phyloP scores from a whole-genome alignment of 306 rosid species.

The Mucuna pruriens region DNA sequence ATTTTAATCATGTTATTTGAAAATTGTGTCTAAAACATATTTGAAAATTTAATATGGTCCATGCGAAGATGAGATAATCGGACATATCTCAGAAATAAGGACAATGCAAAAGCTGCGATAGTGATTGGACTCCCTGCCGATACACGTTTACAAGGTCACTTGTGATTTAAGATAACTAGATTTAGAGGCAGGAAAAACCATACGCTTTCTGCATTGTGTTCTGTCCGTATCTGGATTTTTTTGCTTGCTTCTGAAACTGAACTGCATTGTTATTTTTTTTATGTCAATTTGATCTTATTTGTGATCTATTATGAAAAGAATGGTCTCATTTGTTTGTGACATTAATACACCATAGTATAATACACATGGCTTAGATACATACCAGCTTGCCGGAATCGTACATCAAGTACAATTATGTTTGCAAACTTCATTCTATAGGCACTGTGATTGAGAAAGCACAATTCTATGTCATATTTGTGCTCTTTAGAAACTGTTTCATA shows the following conservation, averaged over 20 bases:
- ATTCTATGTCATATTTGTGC: background rate
- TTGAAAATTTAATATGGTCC: background rate
- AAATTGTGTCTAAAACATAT: background rate
- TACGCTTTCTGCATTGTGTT: background rate
- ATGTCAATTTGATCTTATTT: background rate
- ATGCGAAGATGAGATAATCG: background rate
- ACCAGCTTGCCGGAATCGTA: background rate
- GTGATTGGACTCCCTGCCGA: background rate
- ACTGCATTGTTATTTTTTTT: background rate
- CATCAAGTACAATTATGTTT: background rate
- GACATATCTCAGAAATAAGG: background rate
- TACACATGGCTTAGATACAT: background rate
- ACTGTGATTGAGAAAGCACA: background rate
- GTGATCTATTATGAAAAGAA: constrained; percentile 1
- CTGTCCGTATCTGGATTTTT: background rate
- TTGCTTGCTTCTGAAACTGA: background rate
- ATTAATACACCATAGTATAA: background rate
- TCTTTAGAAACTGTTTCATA: background rate
- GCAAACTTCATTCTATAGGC: background rate
- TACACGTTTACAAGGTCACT: background rate
- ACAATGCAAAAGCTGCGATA: background rate
- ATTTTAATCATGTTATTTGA: background rate
- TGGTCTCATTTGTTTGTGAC: background rate
- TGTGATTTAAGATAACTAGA: background rate
- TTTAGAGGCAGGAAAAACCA: background rate